Evolutionary conservation across 441 rosid species (phyloP), one percentile per base, ranked within the genome.

Genomic region (Euphorbia schlechtendalii): DNA sequence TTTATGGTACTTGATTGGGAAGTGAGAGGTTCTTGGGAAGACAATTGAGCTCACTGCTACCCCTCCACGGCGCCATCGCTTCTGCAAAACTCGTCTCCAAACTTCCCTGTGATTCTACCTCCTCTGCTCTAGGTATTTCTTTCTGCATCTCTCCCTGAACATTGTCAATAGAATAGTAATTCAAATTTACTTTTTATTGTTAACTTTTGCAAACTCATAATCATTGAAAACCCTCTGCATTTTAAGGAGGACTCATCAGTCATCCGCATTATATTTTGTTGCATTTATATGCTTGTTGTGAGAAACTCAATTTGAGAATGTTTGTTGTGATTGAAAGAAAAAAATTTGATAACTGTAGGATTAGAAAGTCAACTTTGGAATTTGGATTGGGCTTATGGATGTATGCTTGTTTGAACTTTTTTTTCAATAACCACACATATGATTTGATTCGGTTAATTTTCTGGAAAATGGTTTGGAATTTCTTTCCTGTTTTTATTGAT

Each of bases 41-140:
- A 61, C 94, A 85, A 78, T 34, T 85, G 71, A 79, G 83, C 76
- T 75, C 87, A 4, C 75, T 83, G 41, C 71, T 78, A 8, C 96
- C 96, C 13, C 70, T 79, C 63, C 90, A 89, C 56, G 82, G 80
- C 53, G 77, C 75, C 8, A 66, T 81, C 65, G 89, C 94, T 30
- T 84, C 85, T 0, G 85, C 96, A 68, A 74, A 81, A 54, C 92
- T 87, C n/a, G 90, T 87, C 65, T 89, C 92, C 49, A 85, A 77
- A 69, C 90, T 89, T 15, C 84, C 87, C 7, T 61, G 72, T 40
- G 84, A 83, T 34, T 74, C 69, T 40, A 67, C 57, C 40, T 17
- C 70, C 17, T 80, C 78, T 48, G 56, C 21, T 21, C 78, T 84
- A 77, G 92, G 92, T 89, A 38, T 17, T 11, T 17, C 20, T 2